Evolutionary conservation across 441 rosid genomes (phyloP), one percentile per base, ranked within the genome.

Genomic region (Erodium moschatum): DNA sequence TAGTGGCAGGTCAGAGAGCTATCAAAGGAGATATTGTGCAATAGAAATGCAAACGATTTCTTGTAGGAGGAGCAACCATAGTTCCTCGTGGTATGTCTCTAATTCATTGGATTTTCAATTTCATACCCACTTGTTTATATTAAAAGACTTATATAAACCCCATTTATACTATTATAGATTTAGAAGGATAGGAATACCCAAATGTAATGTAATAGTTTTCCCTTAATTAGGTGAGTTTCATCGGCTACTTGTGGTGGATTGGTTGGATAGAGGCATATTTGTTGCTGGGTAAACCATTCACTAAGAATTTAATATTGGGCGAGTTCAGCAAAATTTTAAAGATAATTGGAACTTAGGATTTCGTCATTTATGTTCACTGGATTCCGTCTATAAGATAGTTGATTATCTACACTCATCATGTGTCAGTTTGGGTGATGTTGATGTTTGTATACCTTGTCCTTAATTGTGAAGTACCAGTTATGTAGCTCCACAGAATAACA

Each of bases 1-100:
- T 79, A 89, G 91, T 82, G 86, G 93, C 91, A 86, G 95, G 89
- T 87, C 74, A 76, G 84, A 95, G 66, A 81, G 96, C 86, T 78
- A 83, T 75, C 75, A 87, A 89, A 78, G 90, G 84, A 76, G 87
- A 83, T 79, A 58, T 84, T 75, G 77, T 85, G 72, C 74, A 79
- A 67, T 86, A 87, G 81, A 73, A 79, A 75, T 78, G 80, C 77
- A 65, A 77, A 81, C 71, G 69, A 64, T 76, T 77, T 75, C 77
- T 70, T 80, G 62, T 75, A 84, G 66, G 65, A 66, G 82, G 83
- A 81, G 83, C 75, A 81, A 80, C 78, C 69, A 67, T 83, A 75
- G 66, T 76, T 64, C 69, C 76, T 62, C 78, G 70, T 86, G 97
- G 96, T 86, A 87, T 81, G 88, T 79, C 76, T 76, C 76, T 79